phyloP scores from a whole-genome alignment of 305 asterid species.

The Solanum aculeatissimum region DNA sequence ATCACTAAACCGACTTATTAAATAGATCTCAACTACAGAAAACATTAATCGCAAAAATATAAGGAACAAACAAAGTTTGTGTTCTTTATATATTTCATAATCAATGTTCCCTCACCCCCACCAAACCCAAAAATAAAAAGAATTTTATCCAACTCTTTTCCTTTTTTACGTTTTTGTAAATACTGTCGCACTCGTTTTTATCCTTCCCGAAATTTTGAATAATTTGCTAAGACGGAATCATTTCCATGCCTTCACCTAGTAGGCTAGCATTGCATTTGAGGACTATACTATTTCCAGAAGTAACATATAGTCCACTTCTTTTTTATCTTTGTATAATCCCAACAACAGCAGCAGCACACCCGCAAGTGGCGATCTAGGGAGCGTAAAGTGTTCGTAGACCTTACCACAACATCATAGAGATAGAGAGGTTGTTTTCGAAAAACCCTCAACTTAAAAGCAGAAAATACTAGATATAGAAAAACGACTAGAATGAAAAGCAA shows the following conservation, averaged over 20 bases:
- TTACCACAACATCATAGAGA: too few relatives aligned
- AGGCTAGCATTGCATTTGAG: not conserved
- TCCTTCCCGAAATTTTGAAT: not conserved
- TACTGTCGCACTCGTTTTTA: not conserved
- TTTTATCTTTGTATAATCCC: not conserved
- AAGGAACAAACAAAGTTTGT: not conserved
- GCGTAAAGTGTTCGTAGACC: too few relatives aligned
- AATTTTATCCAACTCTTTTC: not conserved
- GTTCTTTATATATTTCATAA: not conserved
- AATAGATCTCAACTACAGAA: not conserved
- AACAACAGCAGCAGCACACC: too few relatives aligned
- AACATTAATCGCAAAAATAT: not conserved
- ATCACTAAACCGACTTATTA: not conserved
- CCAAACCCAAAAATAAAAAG: not conserved
- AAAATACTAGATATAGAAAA: too few relatives aligned
- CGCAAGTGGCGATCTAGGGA: too few relatives aligned
- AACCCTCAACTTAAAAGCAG: too few relatives aligned
- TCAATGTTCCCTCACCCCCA: not conserved
- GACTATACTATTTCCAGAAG: not conserved
- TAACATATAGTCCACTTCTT: not conserved
- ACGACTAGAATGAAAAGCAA: too few relatives aligned
- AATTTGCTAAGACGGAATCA: not conserved
- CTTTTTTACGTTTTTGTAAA: not conserved
- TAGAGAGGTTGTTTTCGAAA: too few relatives aligned
- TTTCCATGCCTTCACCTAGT: not conserved